Percentiles rank a stretch among this genome's conserved stretches.
Conservation (phyloP, 2,329 filamentous ascomycete species). For the Diplocarpon rosae region DNA sequence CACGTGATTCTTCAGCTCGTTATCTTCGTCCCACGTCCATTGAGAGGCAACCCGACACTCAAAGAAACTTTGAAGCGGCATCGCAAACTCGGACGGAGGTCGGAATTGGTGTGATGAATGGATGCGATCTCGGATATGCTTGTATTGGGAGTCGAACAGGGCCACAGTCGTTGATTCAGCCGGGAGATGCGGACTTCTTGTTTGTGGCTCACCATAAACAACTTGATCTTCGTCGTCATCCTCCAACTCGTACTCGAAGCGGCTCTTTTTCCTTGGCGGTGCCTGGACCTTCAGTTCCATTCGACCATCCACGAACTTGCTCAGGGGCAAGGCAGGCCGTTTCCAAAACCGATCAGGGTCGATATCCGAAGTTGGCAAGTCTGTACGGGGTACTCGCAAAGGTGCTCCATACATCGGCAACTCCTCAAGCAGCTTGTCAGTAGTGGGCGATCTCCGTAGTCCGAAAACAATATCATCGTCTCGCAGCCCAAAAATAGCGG, state of each 20-base stretch:
- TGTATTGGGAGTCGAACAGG: constrained; percentile 82
- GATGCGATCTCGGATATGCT: constrained; percentile 76
- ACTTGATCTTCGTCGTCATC: constrained; percentile 49
- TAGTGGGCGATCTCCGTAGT: constrained; percentile 60
- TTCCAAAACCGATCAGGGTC: constrained; percentile 64
- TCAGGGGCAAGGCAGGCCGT: constrained; percentile 69
- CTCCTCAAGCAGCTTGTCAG: constrained; percentile 69
- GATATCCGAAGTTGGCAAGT: constrained; percentile 44
- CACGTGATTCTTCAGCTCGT: constrained; percentile 74
- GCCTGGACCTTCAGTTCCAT: constrained; percentile 57
- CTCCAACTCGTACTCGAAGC: constrained; percentile 73
- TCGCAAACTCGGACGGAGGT: constrained; percentile 80
- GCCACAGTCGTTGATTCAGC: constrained; percentile 70
- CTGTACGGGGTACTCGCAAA: constrained; percentile 45
- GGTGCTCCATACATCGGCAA: constrained; percentile 68
- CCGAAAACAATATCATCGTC: constrained; percentile 74
- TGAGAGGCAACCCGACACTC: constrained; percentile 79
- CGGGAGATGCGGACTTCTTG: constrained; percentile 36
- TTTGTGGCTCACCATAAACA: constrained; percentile 19
- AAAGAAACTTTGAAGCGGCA: constrained; percentile 86
- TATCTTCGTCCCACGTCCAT: constrained; percentile 84
- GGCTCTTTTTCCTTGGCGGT: constrained; percentile 63
- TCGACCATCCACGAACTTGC: constrained; percentile 75
- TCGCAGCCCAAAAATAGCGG: constrained; percentile 72
- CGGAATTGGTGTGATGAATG: constrained; percentile 88